A percentile compares a stretch with the other conserved stretches of the same genome.
Conservation (phyloP, 2,329 filamentous ascomycete species). For the Monosporascus sp. region DNA sequence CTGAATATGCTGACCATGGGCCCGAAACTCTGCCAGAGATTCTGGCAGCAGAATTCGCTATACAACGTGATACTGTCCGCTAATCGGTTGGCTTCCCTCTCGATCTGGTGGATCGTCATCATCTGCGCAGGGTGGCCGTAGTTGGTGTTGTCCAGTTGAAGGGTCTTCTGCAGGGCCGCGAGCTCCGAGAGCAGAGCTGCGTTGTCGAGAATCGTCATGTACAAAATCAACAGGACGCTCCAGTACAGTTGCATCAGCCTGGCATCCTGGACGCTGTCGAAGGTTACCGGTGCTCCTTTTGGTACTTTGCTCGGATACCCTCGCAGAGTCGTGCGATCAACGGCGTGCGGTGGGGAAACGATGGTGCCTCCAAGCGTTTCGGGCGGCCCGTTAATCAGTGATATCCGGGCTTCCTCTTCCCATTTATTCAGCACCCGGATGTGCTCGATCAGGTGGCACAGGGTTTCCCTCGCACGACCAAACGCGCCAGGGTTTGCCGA, state of each 20-base stretch:
- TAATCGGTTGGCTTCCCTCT: slow-evolving; percentile 7
- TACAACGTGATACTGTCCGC: slow-evolving; percentile 11
- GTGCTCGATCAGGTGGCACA: slow-evolving; percentile 5
- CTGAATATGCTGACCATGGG: slow-evolving; percentile 10
- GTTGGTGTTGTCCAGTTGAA: neutral
- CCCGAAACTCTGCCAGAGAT: slow-evolving; percentile 11
- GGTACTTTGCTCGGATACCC: slow-evolving; percentile 11
- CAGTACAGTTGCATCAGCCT: slow-evolving; percentile 13
- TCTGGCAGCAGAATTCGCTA: slow-evolving; percentile 8
- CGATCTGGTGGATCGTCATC: slow-evolving; percentile 1
- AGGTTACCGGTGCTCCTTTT: slow-evolving; percentile 2
- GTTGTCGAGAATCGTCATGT: slow-evolving; percentile 14
- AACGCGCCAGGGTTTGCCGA: neutral
- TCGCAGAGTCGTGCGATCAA: slow-evolving; percentile 3
- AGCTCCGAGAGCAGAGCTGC: slow-evolving; percentile 4
- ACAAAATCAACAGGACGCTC: slow-evolving; percentile 9
- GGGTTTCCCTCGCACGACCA: neutral
- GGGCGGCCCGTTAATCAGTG: neutral
- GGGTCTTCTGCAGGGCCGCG: neutral
- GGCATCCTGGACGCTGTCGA: slow-evolving; percentile 10
- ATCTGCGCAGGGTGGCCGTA: neutral
- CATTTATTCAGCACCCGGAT: slow-evolving; percentile 6
- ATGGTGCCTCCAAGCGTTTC: neutral
- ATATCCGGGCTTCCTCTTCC: neutral
- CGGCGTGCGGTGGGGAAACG: neutral